Percentiles rank a stretch among this genome's conserved stretches.
These are phyloP conservation scores for Croton setiger DNA, from an alignment of 441 rosid genomes.

Conservation along the genomic window DNA sequence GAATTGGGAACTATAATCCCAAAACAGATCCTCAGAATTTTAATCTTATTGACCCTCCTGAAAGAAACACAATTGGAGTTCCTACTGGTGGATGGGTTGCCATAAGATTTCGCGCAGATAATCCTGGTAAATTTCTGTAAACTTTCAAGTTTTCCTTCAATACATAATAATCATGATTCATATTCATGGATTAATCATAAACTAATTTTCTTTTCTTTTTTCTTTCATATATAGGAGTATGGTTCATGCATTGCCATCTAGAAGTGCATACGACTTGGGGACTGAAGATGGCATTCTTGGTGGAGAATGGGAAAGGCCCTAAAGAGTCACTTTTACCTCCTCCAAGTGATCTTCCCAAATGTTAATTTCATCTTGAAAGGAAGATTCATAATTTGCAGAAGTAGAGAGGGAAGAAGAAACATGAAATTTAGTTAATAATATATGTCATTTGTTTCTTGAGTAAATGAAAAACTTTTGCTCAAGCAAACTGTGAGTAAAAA, in stretches of 20 bases:
- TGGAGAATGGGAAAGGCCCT: constrained; percentile 85
- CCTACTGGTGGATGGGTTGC: constrained; percentile 93
- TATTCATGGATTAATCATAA: no score
- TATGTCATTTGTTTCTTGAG: constrained; percentile 30
- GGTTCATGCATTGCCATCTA: constrained; percentile 73
- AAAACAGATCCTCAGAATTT: constrained; percentile 58
- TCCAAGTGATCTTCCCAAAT: constrained; percentile 82
- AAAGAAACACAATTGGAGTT: constrained; percentile 88
- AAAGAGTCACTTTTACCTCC: constrained; percentile 81
- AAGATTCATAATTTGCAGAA: no score
- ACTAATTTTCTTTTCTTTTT: no score
- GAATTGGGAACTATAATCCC: constrained; percentile 67
- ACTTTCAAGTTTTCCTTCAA: no score
- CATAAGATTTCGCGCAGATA: constrained; percentile 84
- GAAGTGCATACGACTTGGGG: constrained; percentile 98
- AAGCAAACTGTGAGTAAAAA: constrained; percentile 29
- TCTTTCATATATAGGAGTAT: no score
- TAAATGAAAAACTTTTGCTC: constrained; percentile 27
- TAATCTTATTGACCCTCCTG: constrained; percentile 83
- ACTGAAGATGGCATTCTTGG: constrained; percentile 90
- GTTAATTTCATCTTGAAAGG: no score
- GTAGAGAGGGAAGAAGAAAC: background rate
- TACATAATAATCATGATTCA: no score
- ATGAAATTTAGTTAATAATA: background rate
- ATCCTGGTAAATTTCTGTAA: constrained; percentile 83